Evolutionary conservation across 169 alveolate genomes (phyloP), one percentile per base, ranked within the genome.

Genomic region (Plasmodium malariae): DNA sequence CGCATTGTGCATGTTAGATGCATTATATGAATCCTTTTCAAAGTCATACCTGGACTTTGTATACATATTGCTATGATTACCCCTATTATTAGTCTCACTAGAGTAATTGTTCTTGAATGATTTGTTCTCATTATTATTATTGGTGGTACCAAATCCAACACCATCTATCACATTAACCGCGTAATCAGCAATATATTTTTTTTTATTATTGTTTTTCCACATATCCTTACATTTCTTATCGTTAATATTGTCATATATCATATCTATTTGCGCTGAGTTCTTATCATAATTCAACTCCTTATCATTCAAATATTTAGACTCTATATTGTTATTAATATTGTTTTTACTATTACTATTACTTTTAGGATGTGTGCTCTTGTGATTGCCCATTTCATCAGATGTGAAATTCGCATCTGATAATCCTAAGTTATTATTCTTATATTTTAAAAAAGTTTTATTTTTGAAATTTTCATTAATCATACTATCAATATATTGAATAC

Each of bases 401-500:
- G 60, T 14, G 14, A 49, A 70, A 49, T 34, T 65, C 3, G 55
- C 85, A 36, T 65, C 83, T 28, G 90, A 80, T 32, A 80, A 19
- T 3, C 36, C 80, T 32, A 80, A 80, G 51, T 80, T 80, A 21
- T 69, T 55, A 49, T 80, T 80, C 1, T 80, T 80, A 49, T 80
- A 36, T 40, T 80, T 80, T 57, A 80, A 54, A 49, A 80, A 80
- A 17, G 85, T 63, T 57, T 80, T 80, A 30, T 80, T 80, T 51
- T 80, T 80, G 36, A 80, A 80, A 59, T 80, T 80, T 21, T 80
- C 90, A 67, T 80, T 80, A 49, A 80, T 80, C 90, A 80, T 68
- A 59, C 90, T 80, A 37, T 80, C 90, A 48, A 80, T 80, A 49
- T 80, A 80, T 24, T 80, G 90, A 65, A 80, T 80, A 57, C 90